These are phyloP conservation scores for Trichosanthes truncata DNA, from an alignment of 306 rosid genomes.

Conservation along the genomic window DNA sequence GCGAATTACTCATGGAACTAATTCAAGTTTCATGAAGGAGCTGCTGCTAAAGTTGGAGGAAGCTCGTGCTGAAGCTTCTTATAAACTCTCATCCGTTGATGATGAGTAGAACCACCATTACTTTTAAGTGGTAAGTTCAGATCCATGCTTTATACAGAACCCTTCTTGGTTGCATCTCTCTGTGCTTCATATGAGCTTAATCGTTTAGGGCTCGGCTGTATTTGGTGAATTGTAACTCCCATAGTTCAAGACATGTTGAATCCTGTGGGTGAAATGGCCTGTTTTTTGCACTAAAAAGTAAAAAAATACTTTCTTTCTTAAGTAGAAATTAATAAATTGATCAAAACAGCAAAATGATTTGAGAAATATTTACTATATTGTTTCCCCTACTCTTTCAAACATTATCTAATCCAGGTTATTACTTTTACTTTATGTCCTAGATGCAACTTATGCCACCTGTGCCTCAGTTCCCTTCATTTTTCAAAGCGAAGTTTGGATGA, in stretches of 20 bases:
- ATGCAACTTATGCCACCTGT: background rate
- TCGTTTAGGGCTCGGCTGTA: background rate
- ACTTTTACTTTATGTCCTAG: background rate
- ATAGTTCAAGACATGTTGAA: background rate
- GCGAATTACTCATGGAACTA: conserved; percentile 74
- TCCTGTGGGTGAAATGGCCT: background rate
- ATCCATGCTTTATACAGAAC: background rate
- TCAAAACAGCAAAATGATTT: background rate
- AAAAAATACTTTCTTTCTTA: no score
- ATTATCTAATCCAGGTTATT: background rate
- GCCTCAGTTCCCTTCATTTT: background rate
- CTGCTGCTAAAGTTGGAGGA: conserved; percentile 68
- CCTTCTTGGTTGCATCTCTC: background rate
- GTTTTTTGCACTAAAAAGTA: background rate
- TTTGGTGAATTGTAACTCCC: background rate
- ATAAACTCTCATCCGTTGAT: conserved; percentile 32
- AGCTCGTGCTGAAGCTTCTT: conserved; percentile 79
- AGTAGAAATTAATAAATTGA: background rate
- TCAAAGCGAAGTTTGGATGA: background rate
- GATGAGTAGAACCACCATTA: conserved; percentile 13
- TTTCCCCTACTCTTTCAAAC: background rate
- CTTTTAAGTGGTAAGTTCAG: background rate
- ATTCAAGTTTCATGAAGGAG: conserved; percentile 58
- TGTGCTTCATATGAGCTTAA: background rate
- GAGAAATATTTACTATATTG: background rate